Base-by-base conservation (phyloP, 2,329 filamentous ascomycete species). In the Dothiorella sarmentorum region DNA sequence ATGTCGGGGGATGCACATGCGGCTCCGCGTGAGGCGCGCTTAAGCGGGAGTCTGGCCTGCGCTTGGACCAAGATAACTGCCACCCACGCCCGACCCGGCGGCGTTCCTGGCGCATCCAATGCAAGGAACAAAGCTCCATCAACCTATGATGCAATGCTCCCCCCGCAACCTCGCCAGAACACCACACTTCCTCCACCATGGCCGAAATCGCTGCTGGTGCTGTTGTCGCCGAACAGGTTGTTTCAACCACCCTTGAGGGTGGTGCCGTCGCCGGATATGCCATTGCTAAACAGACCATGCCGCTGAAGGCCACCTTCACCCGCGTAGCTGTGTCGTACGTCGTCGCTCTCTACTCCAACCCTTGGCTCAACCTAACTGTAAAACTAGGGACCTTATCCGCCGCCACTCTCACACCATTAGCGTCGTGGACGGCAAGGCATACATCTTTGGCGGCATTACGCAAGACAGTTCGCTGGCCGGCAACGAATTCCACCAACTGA, bases 391-490 rank as follows among this genome's bases (percentile, higher is more conserved):
- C 63, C 55, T 71, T 65, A 29, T 73, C 43, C 67, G 65, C 17
- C 63, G 71, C 4, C 69, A 68, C n/a, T 70, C 73, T 49, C 75
- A 78, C 59, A 73, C 71, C 4, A 56, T 77, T 20, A 75, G 71
- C 1, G 66, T 76, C 1, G 64, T 78, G 29, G 63, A 67, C 37
- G 71, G 76, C 63, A 76, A 75, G 61, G 75, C 75, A 4, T 78
- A 75, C 62, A 71, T 79, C 22, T 78, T 77, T 58, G 76, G 76
- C 35, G 76, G 76, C 45, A 67, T 71, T 33, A 73, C 70, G 22
- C 61, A 67, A 1, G 64, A 67, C 6, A 68, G 68, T n/a, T 64
- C 68, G 24, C 60, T 76, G 13, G 73, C 74, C 3, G 72, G 70
- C 57, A 78, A 73, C 51, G 76, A 79, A 13, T 68, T 78, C 1